A percentile compares a stretch with the other conserved stretches of the same genome.
Conservation (phyloP, 2,329 filamentous ascomycete genomes). For the Monosporascus sp. region DNA sequence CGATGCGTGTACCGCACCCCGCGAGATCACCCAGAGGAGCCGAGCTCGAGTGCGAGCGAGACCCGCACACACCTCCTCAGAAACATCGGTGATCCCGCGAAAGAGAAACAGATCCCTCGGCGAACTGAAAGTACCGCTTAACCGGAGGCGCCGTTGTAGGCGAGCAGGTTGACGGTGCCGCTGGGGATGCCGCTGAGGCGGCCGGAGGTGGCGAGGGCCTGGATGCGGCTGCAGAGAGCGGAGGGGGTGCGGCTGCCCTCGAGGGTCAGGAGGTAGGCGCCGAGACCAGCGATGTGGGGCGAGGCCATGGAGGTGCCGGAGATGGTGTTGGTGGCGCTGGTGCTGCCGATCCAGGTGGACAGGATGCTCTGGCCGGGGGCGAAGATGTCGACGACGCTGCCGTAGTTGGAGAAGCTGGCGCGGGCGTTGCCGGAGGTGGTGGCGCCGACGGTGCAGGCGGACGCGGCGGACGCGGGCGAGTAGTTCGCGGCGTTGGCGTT, state of each 20-base stretch:
- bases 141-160: conserved; percentile 26
- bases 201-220: conserved; percentile 33
- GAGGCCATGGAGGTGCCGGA: conserved; percentile 60
- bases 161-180: conserved; percentile 30
- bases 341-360: conserved; percentile 33
- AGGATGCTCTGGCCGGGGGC: conserved; percentile 37
- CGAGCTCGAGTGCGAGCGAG: background rate
- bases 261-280: conserved; percentile 48
- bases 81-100: background rate
- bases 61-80: background rate
- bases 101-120: too few relatives aligned
- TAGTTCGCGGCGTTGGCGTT: conserved; percentile 33
- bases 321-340: conserved; percentile 34
- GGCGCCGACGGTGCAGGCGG: conserved; percentile 51
- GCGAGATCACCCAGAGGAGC: background rate
- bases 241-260: conserved; percentile 36
- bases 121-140: background rate
- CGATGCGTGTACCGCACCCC: background rate
- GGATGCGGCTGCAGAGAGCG: conserved; percentile 38
- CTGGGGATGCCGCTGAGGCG: conserved; percentile 31
- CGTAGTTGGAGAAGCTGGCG: conserved; percentile 47
- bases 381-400: conserved; percentile 38
- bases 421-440: conserved; percentile 33
- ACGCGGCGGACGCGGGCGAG: conserved; percentile 44
- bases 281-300: conserved; percentile 58